Base-by-base conservation (phyloP, 208 protist species). In the Crithidia sp. region DNA sequence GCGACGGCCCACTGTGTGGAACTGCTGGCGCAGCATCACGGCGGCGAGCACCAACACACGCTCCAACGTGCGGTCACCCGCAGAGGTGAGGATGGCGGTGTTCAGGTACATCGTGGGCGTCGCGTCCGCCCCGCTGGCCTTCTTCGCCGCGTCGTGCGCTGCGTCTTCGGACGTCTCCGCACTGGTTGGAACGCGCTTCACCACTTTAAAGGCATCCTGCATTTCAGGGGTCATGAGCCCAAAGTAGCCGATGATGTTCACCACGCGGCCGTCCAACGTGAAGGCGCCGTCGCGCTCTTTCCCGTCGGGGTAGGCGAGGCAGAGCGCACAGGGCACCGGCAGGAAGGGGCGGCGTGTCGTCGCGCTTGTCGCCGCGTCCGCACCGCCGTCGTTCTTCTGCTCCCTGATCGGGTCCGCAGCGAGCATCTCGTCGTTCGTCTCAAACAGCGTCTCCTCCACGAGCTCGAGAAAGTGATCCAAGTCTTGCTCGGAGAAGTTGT, bases 221-320 rank as follows among this genome's bases (percentile, higher is more conserved):
- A 92, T 86, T 7, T 81, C 82, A 5, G 47, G 53, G 2, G 81
- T 88, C 70, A 95, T 85, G 61, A 81, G 79, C 10, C 88, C 91
- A 86, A 95, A 93, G 71, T 89, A 93, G 13, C 91, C 91, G 70
- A 95, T 95, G 52, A 95, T 87, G 72, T 92, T 92, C 57, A 92
- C 87, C 44, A 83, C 87, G 3, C 91, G 81, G 2, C 91, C 91
- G 17, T 85, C 79, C 58, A 92, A 77, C 7, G 60, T 14, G 62
- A 93, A 90, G 67, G 88, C 86, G 45, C 87, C 88, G 10, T 74
- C 68, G 7, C 91, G 86, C 58, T 89, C 84, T 74, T 93, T 91
- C 36, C 83, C 86, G 36, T 88, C 81, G 2, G 84, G 85, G 74
- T 91, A 95, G 45, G 83, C 87, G 28, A 95, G 86, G 72, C 91